These are phyloP conservation scores for Colletotrichum graminicola DNA, from an alignment of 2,329 filamentous ascomycete genomes.

Conservation along the genomic window DNA sequence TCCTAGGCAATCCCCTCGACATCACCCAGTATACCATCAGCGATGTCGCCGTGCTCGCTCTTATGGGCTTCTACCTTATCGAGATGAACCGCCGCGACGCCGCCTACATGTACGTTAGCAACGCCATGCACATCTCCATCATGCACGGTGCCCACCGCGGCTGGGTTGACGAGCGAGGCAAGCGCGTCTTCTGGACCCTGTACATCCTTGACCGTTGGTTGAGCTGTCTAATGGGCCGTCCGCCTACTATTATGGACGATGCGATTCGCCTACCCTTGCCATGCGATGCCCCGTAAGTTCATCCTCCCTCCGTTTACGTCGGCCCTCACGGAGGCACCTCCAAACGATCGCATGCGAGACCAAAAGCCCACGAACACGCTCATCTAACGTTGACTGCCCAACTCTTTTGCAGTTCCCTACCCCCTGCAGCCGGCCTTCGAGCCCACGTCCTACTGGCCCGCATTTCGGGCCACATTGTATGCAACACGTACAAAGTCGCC, in stretches of 20 bases:
- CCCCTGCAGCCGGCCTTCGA: constrained; percentile 57
- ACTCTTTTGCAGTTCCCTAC: constrained; percentile 53
- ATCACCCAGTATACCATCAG: constrained; percentile 55
- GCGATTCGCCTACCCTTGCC: constrained; percentile 60
- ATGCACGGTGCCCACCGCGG: constrained; percentile 63
- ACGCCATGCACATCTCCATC: constrained; percentile 62
- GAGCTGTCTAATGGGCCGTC: constrained; percentile 63
- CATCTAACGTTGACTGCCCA: constrained; percentile 20
- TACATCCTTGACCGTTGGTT: constrained; percentile 64
- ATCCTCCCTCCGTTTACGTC: background rate
- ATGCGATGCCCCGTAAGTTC: constrained; percentile 55
- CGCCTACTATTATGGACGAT: constrained; percentile 60
- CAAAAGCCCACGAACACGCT: background rate
- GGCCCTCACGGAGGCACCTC: constrained; percentile 3
- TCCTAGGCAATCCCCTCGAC: constrained; percentile 63
- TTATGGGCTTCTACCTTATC: constrained; percentile 63
- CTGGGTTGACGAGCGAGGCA: constrained; percentile 57
- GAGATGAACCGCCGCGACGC: constrained; percentile 63
- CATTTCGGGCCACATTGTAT: constrained; percentile 62
- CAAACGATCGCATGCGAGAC: constrained; percentile 22
- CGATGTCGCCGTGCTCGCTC: constrained; percentile 58
- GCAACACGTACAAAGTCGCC: constrained; percentile 59
- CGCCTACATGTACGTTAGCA: constrained; percentile 61
- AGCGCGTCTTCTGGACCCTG: constrained; percentile 64
- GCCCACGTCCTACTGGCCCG: constrained; percentile 61